Base-by-base conservation (phyloP, 331 rosid species). In the Telfairia occidentalis region DNA sequence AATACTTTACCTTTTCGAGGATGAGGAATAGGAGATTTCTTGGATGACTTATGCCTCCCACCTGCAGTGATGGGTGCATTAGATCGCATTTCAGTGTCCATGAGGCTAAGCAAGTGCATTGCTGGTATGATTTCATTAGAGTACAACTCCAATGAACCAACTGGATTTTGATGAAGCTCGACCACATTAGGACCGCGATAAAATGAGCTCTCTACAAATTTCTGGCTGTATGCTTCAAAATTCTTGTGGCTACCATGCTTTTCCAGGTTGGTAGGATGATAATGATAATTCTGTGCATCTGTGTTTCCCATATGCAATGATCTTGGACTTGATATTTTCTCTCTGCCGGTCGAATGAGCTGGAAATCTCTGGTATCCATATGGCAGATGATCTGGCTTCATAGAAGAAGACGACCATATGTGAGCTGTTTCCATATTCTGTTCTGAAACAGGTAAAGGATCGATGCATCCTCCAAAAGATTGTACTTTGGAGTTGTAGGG, bases 51-150 rank as follows among this genome's bases (percentile, higher is more conserved):
- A 48, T 86, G 76, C 74, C 58, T 82, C 46, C 79, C 92, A 75
- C 83, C 83, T 15, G 74, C 72, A 84, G 84, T 85, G 81, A 85
- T 84, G 76, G 92, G 72, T 35, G 93, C 77, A 49, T 89, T 84
- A 10, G 97, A 81, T 79, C 65, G 92, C 92, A 85, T 85, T 78
- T 96, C 88, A 43, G 97, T 89, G 79, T 91, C 92, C 97, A 95
- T 92, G 55, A 95, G 97, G 91, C 96, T 95, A 71, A 95, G 97
- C 81, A 95, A 87, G 89, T 95, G 99, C 99, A 95, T 92, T 57
- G 99, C 97, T 4, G 97, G 96, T 83, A 95, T 92, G 55, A 94
- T 87, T 66, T 95, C 99, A 63, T 92, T 90, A 28, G 97, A 84
- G 88, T 88, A 95, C 81, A 87, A 73, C 86, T 95, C 96, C 73